Conservation (phyloP, 192 early-diverging fungal species). For the Mortierella hygrophila region DNA sequence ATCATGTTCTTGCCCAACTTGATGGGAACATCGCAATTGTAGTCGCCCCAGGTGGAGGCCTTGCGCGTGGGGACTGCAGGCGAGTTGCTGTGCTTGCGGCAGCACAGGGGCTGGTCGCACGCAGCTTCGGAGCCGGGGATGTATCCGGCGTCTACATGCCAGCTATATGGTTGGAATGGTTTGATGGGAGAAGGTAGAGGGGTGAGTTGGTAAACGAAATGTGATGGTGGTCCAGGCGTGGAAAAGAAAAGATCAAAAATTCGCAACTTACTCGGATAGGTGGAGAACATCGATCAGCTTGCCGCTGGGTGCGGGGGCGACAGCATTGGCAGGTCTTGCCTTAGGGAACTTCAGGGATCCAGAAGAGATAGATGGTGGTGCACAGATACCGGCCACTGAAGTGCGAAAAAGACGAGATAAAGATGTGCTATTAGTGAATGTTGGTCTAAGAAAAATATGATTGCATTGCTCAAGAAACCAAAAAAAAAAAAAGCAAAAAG, state of each 20-base stretch:
- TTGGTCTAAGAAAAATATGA: background rate
- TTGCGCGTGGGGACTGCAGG: constrained; percentile 31
- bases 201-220: background rate
- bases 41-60: constrained; percentile 56
- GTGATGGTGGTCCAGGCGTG: too few relatives aligned
- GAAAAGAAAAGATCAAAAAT: constrained; percentile 1
- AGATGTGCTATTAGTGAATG: background rate
- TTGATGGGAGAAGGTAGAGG: background rate
- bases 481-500: too few relatives aligned
- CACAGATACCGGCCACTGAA: constrained; percentile 48
- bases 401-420: background rate
- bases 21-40: constrained; percentile 60
- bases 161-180: constrained; percentile 2
- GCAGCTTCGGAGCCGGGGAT: constrained; percentile 53
- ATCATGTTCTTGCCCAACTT: constrained; percentile 57
- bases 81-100: constrained; percentile 53
- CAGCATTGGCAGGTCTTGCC: constrained; percentile 48
- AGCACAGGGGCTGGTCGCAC: constrained; percentile 63
- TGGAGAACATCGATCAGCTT: constrained; percentile 59
- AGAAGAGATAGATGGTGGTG: constrained; percentile 46
- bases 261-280: constrained; percentile 61
- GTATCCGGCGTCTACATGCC: constrained; percentile 35
- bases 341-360: constrained; percentile 61
- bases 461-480: background rate
- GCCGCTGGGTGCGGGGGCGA: constrained; percentile 26